phyloP scores from a whole-genome alignment of 2,329 filamentous ascomycete species.

The Diaporthe velutina region DNA sequence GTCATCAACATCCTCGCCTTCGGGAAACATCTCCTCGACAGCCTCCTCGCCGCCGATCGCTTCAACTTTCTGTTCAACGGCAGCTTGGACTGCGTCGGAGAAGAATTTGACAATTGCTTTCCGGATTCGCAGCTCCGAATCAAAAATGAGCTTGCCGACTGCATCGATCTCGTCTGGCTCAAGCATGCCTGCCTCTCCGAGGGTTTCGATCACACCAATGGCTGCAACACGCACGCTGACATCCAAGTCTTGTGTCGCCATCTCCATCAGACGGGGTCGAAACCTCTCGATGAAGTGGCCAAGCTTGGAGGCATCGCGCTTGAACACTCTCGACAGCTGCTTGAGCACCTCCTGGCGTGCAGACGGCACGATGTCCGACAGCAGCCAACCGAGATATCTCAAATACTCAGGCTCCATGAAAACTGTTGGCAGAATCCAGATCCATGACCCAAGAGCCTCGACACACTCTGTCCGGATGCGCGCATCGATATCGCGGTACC shows the following conservation, averaged over 20 bases:
- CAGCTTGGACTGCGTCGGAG: slow-evolving; percentile 85
- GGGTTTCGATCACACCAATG: slow-evolving; percentile 83
- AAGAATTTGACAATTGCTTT: slow-evolving; percentile 94
- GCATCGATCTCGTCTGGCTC: slow-evolving; percentile 93
- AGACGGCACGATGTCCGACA: slow-evolving; percentile 82
- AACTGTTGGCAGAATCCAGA: slow-evolving; percentile 83
- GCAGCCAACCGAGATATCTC: slow-evolving; percentile 94
- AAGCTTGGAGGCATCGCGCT: slow-evolving; percentile 83
- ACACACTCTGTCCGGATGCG: slow-evolving; percentile 91
- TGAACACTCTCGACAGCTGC: slow-evolving; percentile 84
- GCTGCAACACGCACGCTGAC: slow-evolving; percentile 82
- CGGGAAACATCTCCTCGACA: slow-evolving; percentile 80
- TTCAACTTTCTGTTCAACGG: slow-evolving; percentile 83
- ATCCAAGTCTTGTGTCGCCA: slow-evolving; percentile 89
- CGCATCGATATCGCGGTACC: slow-evolving; percentile 93
- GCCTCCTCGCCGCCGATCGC: slow-evolving; percentile 85
- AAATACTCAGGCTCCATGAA: slow-evolving; percentile 94
- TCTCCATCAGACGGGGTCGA: slow-evolving; percentile 87
- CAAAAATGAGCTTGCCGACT: slow-evolving; percentile 89
- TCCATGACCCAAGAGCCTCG: slow-evolving; percentile 89
- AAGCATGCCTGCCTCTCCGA: slow-evolving; percentile 87
- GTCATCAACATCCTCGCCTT: slow-evolving; percentile 80
- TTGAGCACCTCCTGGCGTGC: slow-evolving; percentile 89
- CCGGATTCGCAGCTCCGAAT: slow-evolving; percentile 85
- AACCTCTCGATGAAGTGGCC: slow-evolving; percentile 96